Conservation (phyloP, 805 yeast species). For the Grigorovia jiainica region DNA sequence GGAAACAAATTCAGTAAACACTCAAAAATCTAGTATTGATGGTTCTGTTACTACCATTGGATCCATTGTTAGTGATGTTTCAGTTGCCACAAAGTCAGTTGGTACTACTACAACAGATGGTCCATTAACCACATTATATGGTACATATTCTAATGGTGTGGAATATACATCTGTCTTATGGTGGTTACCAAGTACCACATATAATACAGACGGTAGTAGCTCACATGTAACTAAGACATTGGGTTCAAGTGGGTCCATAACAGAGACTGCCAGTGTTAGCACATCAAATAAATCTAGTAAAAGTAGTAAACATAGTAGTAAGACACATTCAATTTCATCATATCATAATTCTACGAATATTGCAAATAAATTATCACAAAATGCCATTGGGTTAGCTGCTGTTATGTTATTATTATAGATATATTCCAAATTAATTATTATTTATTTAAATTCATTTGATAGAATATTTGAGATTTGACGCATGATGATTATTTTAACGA, state of each 20-base stretch:
- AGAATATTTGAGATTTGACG: no score
- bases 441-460: no score
- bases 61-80: background rate
- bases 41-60: background rate
- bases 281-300: background rate
- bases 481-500: no score
- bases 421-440: no score
- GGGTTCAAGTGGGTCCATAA: background rate
- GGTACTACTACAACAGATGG: constrained; percentile 7
- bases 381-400: background rate
- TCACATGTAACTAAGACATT: background rate
- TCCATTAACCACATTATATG: constrained; percentile 15
- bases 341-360: background rate
- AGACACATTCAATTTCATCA: background rate
- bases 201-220: background rate
- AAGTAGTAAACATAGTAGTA: background rate
- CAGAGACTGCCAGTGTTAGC: background rate
- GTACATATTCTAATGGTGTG: constrained; percentile 16
- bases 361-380: background rate
- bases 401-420: background rate
- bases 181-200: constrained; percentile 23
- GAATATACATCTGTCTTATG: constrained; percentile 22
- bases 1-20: no score
- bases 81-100: constrained; percentile 1
- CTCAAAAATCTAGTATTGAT: background rate